phyloP scores from a whole-genome alignment of 306 rosid species.

The Vicia faba region DNA sequence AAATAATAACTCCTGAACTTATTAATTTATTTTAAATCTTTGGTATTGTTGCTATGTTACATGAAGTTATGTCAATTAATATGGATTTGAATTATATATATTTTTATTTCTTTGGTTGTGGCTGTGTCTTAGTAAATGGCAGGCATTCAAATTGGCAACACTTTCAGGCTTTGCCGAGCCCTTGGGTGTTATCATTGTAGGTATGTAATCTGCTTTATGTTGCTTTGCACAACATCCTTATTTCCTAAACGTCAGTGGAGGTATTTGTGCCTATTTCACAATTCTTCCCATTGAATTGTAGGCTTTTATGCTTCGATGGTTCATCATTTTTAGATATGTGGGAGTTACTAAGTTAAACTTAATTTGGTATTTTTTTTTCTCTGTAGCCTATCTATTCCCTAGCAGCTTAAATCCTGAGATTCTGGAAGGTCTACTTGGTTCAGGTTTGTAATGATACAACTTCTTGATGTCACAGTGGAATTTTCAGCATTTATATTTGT shows the following conservation, averaged over 20 bases:
- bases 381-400: conserved; percentile 87
- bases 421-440: conserved; percentile 92
- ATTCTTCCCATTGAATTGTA: conserved; percentile 12
- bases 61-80: conserved; percentile 29
- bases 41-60: conserved; percentile 20
- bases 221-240: conserved; percentile 9
- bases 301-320: conserved; percentile 18
- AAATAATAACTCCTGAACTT: conserved; percentile 6
- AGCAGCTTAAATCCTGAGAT: conserved; percentile 90
- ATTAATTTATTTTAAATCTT: conserved; percentile 19
- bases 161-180: conserved; percentile 99
- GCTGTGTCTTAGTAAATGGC: conserved; percentile 76
- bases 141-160: conserved; percentile 95
- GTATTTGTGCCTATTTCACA: conserved; percentile 6
- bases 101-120: conserved; percentile 26
- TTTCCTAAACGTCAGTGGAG: conserved; percentile 11
- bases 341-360: conserved; percentile 24
- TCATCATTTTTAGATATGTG: conserved; percentile 23
- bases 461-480: conserved; percentile 20
- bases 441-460: conserved; percentile 57
- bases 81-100: conserved; percentile 27
- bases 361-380: conserved; percentile 33
- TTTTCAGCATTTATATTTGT: conserved; percentile 11
- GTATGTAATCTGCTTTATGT: conserved; percentile 53
- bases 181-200: conserved; percentile 88